Evolutionary conservation across 331 rosid species (phyloP).

Genomic region (Ulmus americana): DNA sequence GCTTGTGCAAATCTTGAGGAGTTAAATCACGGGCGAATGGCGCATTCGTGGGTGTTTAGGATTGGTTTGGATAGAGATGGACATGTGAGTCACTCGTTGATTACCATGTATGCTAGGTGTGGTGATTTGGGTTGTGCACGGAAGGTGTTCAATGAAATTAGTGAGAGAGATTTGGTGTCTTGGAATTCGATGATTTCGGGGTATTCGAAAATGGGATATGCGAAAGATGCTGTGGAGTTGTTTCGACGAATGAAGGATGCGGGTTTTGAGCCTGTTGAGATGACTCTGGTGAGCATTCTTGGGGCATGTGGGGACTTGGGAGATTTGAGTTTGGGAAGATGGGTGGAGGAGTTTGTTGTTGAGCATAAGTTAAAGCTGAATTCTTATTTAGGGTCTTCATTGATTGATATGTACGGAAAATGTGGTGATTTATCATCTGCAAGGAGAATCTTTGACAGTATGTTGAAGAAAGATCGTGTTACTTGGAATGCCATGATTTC

Average conservation of each 20-base stretch:
- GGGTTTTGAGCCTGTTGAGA: constrained; percentile 60
- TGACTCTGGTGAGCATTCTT: constrained; percentile 62
- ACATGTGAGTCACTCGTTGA: constrained; percentile 51
- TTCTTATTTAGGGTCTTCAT: constrained; percentile 46
- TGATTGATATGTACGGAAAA: constrained; percentile 62
- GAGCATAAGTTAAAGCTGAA: constrained; percentile 36
- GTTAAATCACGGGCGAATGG: constrained; percentile 33
- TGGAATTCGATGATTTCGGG: constrained; percentile 81
- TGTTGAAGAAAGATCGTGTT: constrained; percentile 34
- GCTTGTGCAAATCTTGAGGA: constrained; percentile 49
- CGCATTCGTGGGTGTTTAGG: constrained; percentile 44
- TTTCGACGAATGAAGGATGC: constrained; percentile 47
- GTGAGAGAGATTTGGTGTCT: constrained; percentile 50
- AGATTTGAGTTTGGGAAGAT: constrained; percentile 52
- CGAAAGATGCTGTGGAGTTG: constrained; percentile 48
- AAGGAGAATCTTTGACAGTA: constrained; percentile 40
- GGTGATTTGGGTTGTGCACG: constrained; percentile 45
- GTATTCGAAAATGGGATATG: constrained; percentile 51
- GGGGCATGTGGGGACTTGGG: constrained; percentile 74
- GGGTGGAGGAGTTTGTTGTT: constrained; percentile 59
- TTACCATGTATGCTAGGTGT: constrained; percentile 58
- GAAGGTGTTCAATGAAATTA: constrained; percentile 66
- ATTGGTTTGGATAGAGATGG: constrained; percentile 44
- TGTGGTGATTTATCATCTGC: constrained; percentile 63
- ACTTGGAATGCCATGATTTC: constrained; percentile 59